These are phyloP conservation scores for Blastomyces silverae DNA, from an alignment of 2,329 filamentous ascomycete genomes.

Conservation along the genomic window DNA sequence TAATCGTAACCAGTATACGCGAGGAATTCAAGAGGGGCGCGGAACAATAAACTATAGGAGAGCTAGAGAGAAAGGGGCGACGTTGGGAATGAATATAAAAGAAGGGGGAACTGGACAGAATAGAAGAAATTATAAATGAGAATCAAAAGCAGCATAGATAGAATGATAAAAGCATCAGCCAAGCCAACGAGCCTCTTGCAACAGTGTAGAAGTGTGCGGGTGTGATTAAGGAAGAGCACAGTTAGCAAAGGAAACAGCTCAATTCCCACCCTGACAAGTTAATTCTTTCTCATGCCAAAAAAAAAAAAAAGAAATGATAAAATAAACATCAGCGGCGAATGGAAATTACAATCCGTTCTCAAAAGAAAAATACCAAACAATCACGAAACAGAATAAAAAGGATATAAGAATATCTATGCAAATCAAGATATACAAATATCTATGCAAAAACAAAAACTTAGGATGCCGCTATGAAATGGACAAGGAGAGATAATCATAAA, in stretches of 20 bases:
- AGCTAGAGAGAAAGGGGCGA: not conserved
- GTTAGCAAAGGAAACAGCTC: not conserved
- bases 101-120: not conserved
- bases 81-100: not conserved
- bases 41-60: not conserved
- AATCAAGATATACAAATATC: not conserved
- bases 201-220: not conserved
- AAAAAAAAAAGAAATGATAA: not conserved
- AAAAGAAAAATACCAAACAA: not conserved
- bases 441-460: not conserved
- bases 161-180: not conserved
- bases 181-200: not conserved
- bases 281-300: not conserved
- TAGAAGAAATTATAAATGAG: not conserved
- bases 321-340: not conserved
- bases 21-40: not conserved
- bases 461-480: slow-evolving; percentile 6
- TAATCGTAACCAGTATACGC: slow-evolving; percentile 1
- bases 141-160: not conserved
- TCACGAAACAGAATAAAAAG: not conserved
- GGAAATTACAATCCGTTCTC: not conserved
- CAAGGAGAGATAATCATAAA: slow-evolving; percentile 3
- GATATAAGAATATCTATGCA: slow-evolving; percentile 2
- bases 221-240: slow-evolving; percentile 1
- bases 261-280: not conserved